phyloP scores from a whole-genome alignment of 176 grass and related monocot species.

The Carex pumila region DNA sequence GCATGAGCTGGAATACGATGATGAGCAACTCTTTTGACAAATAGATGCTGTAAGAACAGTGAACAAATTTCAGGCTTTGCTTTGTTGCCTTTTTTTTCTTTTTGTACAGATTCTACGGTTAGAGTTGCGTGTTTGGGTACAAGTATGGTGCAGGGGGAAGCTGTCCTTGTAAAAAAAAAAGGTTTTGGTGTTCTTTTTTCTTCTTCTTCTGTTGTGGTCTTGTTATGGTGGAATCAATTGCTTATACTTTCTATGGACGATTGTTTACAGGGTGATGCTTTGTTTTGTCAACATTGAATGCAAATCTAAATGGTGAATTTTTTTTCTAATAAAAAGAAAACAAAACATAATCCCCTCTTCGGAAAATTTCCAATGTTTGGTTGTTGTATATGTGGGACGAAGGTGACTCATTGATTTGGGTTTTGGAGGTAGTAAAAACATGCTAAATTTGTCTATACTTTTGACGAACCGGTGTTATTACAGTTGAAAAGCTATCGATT shows the following conservation, averaged over 20 bases:
- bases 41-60: background rate
- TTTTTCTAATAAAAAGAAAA: background rate
- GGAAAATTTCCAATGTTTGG: background rate
- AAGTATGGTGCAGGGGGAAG: background rate
- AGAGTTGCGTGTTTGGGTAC: background rate
- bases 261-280: background rate
- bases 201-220: background rate
- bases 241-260: background rate
- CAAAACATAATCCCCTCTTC: background rate
- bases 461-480: background rate
- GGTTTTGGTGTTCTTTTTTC: background rate
- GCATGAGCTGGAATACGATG: constrained; percentile 39
- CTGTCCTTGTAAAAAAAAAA: background rate
- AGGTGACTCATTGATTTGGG: background rate
- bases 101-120: background rate
- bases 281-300: background rate
- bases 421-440: background rate
- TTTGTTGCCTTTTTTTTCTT: background rate
- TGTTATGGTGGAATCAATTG: background rate
- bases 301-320: background rate
- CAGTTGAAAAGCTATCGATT: background rate
- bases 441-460: background rate
- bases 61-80: background rate
- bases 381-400: background rate
- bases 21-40: background rate